Evolutionary conservation across 108 stramenopile species (phyloP).

Genomic region (Stephanodiscus triporus): DNA sequence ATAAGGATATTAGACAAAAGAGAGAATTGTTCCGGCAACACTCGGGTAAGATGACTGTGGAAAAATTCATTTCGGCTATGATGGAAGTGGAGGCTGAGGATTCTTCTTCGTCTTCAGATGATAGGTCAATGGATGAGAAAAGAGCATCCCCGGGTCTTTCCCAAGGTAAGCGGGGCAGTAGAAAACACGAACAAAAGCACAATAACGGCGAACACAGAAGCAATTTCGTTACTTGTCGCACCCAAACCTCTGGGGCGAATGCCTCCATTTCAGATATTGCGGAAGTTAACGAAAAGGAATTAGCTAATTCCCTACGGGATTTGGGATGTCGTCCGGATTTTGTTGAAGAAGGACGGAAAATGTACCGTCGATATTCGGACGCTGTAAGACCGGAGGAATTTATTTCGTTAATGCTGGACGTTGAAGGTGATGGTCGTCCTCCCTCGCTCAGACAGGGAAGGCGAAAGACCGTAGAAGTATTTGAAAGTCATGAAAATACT

Average conservation of each 20-base stretch:
- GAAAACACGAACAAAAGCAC: not conserved
- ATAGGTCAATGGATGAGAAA: not conserved
- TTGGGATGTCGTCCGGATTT: not conserved
- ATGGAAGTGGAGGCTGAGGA: not conserved
- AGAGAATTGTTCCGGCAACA: not conserved
- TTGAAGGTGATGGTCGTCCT: not conserved
- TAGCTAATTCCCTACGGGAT: not conserved
- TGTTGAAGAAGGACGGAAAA: not conserved
- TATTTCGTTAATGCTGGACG: not conserved
- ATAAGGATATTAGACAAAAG: not conserved
- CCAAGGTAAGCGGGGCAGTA: not conserved
- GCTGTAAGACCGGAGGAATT: not conserved
- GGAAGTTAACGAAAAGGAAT: not conserved
- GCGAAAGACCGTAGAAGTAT: not conserved
- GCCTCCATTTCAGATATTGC: not conserved
- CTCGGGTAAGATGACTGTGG: not conserved
- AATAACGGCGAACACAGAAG: too few species aligned
- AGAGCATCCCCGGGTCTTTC: not conserved
- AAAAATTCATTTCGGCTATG: conserved; percentile 11
- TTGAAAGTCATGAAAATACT: too few species aligned
- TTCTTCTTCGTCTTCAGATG: too few species aligned
- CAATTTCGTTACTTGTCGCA: too few species aligned
- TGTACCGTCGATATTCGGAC: not conserved
- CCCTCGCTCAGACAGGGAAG: not conserved
- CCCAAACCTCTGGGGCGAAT: too few species aligned